phyloP scores from a whole-genome alignment of 148 eudicot species.

The Bassia scoparia region DNA sequence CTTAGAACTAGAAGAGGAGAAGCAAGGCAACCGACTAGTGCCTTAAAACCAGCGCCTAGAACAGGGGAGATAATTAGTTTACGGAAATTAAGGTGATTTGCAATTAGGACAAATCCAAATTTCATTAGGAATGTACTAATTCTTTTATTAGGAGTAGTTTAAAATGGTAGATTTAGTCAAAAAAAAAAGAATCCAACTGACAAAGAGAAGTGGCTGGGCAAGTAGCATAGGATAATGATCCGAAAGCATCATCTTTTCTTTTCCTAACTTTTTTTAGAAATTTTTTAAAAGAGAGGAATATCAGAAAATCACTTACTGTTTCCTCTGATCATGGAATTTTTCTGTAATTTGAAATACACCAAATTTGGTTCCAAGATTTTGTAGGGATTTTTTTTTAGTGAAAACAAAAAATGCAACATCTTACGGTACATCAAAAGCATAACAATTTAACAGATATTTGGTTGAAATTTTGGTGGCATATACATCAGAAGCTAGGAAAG shows the following conservation, averaged over 20 bases:
- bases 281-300: background rate
- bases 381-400: no score
- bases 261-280: background rate
- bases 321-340: no score
- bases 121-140: background rate
- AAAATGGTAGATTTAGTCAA: constrained; percentile 12
- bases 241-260: constrained; percentile 11
- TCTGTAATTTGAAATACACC: no score
- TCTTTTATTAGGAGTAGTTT: background rate
- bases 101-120: background rate
- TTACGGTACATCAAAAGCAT: no score
- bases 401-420: no score
- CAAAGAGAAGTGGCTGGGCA: constrained; percentile 17
- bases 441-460: no score
- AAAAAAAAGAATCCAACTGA: constrained; percentile 11
- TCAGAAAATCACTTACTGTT: no score
- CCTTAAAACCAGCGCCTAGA: constrained; percentile 6
- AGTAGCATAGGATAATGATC: background rate
- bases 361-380: no score
- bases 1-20: background rate
- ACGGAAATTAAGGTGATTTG: background rate
- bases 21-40: background rate
- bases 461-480: no score
- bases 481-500: no score
- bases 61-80: background rate